These are phyloP conservation scores for Coemansia sp. DNA, from an alignment of 371 early-diverging fungal species.

Conservation along the genomic window DNA sequence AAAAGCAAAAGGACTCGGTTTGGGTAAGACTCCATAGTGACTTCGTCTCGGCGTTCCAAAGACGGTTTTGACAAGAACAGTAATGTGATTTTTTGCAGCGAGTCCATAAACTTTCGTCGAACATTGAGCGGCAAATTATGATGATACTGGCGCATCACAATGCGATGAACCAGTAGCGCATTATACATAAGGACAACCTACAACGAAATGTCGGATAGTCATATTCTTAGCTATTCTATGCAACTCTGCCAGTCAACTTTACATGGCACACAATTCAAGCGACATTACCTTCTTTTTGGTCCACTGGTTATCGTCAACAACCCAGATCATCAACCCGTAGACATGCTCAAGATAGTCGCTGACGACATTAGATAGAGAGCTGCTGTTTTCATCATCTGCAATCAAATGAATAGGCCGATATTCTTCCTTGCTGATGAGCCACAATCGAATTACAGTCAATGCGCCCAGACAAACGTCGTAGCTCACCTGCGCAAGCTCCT, in stretches of 20 bases:
- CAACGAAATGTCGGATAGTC: background rate
- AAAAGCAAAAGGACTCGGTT: slow-evolving; percentile 36
- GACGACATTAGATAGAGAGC: background rate
- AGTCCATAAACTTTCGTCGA: slow-evolving; percentile 9
- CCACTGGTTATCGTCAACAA: slow-evolving; percentile 31
- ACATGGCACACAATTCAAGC: background rate
- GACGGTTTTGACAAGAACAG: slow-evolving; percentile 16
- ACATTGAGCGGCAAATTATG: slow-evolving; percentile 1
- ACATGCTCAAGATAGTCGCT: slow-evolving; percentile 24
- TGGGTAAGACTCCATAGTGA: slow-evolving; percentile 12
- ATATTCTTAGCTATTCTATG: no score
- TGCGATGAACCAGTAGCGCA: slow-evolving; percentile 28
- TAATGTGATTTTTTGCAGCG: slow-evolving; percentile 11
- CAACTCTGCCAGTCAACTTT: background rate
- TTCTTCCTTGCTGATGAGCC: slow-evolving; percentile 37
- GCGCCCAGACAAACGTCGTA: slow-evolving; percentile 28
- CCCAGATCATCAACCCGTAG: slow-evolving; percentile 22
- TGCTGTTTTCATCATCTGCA: background rate
- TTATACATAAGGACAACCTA: slow-evolving; percentile 41
- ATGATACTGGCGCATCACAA: slow-evolving; percentile 23
- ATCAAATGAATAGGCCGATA: slow-evolving; percentile 34
- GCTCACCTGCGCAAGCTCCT: slow-evolving; percentile 13
- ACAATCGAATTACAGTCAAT: slow-evolving; percentile 32
- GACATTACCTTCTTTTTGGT: slow-evolving; percentile 26
- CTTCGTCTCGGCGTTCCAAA: slow-evolving; percentile 2